Base-by-base conservation (phyloP, 495 filamentous ascomycete species). In the Aspergillus nidulans region DNA sequence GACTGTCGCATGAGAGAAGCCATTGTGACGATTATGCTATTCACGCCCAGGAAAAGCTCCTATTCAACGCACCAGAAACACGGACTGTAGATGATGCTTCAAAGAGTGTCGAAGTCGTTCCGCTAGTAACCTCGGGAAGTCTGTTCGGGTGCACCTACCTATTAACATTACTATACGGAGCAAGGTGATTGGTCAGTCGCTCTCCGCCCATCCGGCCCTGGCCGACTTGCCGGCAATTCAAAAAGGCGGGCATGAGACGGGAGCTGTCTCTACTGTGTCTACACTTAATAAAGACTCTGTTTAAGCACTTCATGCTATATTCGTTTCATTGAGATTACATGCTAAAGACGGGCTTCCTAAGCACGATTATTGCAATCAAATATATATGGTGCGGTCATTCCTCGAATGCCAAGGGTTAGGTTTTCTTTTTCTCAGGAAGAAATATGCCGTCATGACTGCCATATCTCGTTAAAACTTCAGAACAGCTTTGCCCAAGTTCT, bases 401-500 rank as follows among this genome's bases (percentile, higher is more conserved):
- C 49, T 25, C n/a, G 24, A 39, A 45, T 54, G 28, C 50, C 45
- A 39, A 58, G 49, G 36, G 47, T 43, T 34, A 12, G n/a, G n/a
- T n/a, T n/a, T n/a, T n/a, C n/a, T n/a, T 34, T 7, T 34, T 34
- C 15, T 34, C 30, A 12, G 15, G 4, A 34, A 6, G 15, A 34
- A 12, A 13, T 34, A 12, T 12, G 10, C 10, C 30, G 24, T 36
- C 49, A 46, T 41, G 8, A 52, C 28, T 39, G 19, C 10, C 16
- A 36, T 49, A 34, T 24, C 20, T 4, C 38, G 52, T 42, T 72
- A 76, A 50, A 92, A 85, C 74, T 89, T 87, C 57, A 96, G 57
- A 20, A 95, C 81, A 28, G 91, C 89, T 78, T 97, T 97, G 56
- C 92, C 92, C 75, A 90, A 88, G 74, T 97, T 97, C 71, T 90